Evolutionary conservation across 2,329 filamentous ascomycete genomes (phyloP).

Genomic region (Penicillium psychrosexuale): DNA sequence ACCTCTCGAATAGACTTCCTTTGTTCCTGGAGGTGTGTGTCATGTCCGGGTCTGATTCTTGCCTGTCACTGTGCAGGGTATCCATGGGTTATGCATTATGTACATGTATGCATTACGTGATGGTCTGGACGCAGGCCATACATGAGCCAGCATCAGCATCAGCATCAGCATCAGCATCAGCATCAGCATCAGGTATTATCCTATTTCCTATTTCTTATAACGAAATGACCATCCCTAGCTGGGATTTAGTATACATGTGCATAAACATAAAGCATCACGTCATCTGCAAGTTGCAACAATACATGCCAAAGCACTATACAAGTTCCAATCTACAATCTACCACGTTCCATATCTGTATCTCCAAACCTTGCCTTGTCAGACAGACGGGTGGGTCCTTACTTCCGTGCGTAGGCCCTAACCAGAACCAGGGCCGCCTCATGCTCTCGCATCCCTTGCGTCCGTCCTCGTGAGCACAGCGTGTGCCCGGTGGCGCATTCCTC

Average conservation of each 20-base stretch:
- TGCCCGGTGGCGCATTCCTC: conserved; percentile 18
- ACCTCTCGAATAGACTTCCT: conserved; percentile 16
- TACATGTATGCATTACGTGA: not conserved
- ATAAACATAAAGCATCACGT: not conserved
- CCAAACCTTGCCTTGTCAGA: conserved; percentile 3
- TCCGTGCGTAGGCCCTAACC: conserved; percentile 2
- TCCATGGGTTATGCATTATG: not conserved
- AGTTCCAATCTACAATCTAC: not conserved
- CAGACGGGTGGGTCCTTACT: conserved; percentile 10
- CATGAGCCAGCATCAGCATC: not conserved
- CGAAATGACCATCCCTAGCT: not conserved
- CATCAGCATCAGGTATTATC: not conserved
- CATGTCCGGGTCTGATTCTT: not conserved
- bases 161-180: not conserved
- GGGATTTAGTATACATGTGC: not conserved
- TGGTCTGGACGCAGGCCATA: not conserved
- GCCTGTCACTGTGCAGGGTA: not conserved
- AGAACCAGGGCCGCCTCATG: not conserved
- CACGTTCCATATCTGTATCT: not conserved
- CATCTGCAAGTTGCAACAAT: not conserved
- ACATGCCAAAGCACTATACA: no score
- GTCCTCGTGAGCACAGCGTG: conserved; percentile 20
- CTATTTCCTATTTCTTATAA: not conserved
- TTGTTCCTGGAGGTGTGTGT: not conserved
- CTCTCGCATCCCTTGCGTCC: conserved; percentile 19